A percentile compares a stretch with the other conserved stretches of the same genome.
These are phyloP conservation scores for Patellifolia procumbens DNA, from an alignment of 179 eudicot species.

Conservation along the genomic window DNA sequence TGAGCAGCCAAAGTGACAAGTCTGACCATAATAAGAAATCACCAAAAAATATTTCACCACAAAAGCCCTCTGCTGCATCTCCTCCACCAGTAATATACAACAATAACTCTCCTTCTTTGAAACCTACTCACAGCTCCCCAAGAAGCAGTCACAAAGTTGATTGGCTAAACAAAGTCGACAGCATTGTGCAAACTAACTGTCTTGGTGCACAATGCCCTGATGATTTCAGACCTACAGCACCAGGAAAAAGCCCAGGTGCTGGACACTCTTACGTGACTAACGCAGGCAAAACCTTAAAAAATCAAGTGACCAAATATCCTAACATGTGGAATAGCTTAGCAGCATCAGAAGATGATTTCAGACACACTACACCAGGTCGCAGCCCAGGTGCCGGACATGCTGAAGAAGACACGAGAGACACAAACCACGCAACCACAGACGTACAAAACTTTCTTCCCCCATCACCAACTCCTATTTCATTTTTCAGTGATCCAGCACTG, in stretches of 20 bases:
- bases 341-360: conserved; percentile 7
- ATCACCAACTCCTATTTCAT: conserved; percentile 15
- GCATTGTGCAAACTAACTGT: background rate
- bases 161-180: conserved; percentile 13
- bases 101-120: conserved; percentile 13
- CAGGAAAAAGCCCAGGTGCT: conserved; percentile 31
- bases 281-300: conserved; percentile 7
- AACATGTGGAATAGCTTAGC: conserved; percentile 3
- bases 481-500: conserved; percentile 15
- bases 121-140: conserved; percentile 12
- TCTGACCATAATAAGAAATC: conserved; percentile 11
- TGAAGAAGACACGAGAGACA: conserved; percentile 21
- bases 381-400: conserved; percentile 31
- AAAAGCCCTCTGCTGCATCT: background rate
- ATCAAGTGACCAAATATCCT: conserved; percentile 6
- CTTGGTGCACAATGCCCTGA: conserved; percentile 14
- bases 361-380: conserved; percentile 16
- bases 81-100: background rate
- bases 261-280: conserved; percentile 26
- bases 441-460: conserved; percentile 3
- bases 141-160: conserved; percentile 5
- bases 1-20: conserved; percentile 11
- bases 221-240: conserved; percentile 24
- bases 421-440: conserved; percentile 13
- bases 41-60: conserved; percentile 7